Base-by-base conservation (phyloP, 345 rosid genomes). In the Luvunga scandens region DNA sequence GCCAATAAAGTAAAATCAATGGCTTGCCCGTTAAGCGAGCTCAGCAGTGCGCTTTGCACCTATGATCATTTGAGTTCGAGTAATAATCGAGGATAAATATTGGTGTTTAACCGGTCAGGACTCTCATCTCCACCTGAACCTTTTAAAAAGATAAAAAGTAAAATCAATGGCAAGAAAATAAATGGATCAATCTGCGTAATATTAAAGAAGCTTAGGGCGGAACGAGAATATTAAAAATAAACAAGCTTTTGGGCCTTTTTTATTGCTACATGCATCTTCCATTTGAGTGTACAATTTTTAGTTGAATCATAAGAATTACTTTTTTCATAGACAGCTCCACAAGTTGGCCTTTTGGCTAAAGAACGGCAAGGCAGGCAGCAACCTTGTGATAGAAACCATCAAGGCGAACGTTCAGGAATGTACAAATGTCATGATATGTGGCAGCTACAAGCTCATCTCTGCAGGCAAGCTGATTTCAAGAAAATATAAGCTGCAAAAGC, bases 381-480 rank as follows among this genome's bases (percentile, higher is more conserved):
- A 56, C 45, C 48, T 56, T 31, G 9, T 33, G 50, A 33, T 31
- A 18, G 65, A 19, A 72, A 6, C 66, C 50, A 34, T 33, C 1
- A 2, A 13, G 12, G 30, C 5, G 19, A n/a, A n/a, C n/a, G 63
- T 55, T 75, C 50, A 1, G 42, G 48, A 65, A 10, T 76, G 79
- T 75, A 73, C 70, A 73, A 34, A 66, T 63, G 64, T 33, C 62
- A 74, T 27, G 56, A 27, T 4, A 19, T 56, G 30, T 28, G 21
- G 34, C 31, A 22, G 73, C 83, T 88, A 93, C 87, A 81, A 84
- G 87, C 90, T 90, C 78, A 94, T 87, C 68, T 92, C 91, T 73
- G 83, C 81, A 0, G 97, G 98, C 72, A 94, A 85, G 86, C 95
- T 93, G 81, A 91, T 82, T 83, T 94, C 94, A 36, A 94, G 93